These are phyloP conservation scores for Geranomyces michiganensis DNA, from an alignment of 192 early-diverging fungal genomes.

Conservation along the genomic window DNA sequence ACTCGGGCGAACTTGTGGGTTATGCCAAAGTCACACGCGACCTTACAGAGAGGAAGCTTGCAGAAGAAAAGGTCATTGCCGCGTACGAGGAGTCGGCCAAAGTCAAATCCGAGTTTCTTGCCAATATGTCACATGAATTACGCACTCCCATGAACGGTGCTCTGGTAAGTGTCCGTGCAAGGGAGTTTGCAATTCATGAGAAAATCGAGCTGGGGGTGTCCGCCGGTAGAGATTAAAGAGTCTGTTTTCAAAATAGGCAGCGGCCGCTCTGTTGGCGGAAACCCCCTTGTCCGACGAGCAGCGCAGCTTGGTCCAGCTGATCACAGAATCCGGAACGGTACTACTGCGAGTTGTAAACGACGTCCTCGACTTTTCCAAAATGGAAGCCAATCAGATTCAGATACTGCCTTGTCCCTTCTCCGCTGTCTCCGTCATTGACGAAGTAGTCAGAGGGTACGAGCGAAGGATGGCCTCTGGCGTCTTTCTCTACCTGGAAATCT, in stretches of 20 bases:
- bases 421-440: not conserved
- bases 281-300: not conserved
- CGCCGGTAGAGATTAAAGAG: too few relatives aligned
- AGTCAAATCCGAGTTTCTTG: slow-evolving; percentile 51
- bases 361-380: slow-evolving; percentile 19
- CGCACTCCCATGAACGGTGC: slow-evolving; percentile 86
- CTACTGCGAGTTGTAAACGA: slow-evolving; percentile 17
- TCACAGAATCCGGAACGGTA: not conserved
- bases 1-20: not conserved
- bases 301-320: not conserved
- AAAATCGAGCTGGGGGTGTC: too few relatives aligned
- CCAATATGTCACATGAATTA: slow-evolving; percentile 82
- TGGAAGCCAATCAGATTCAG: slow-evolving; percentile 11
- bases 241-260: slow-evolving; percentile 2
- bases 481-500: not conserved
- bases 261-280: not conserved
- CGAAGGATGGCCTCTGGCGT: not conserved
- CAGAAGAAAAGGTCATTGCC: not conserved
- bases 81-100: slow-evolving; percentile 2
- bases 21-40: slow-evolving; percentile 1
- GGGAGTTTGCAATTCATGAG: too few relatives aligned
- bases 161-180: not conserved
- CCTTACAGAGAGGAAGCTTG: not conserved
- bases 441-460: not conserved
- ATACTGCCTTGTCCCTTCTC: slow-evolving; percentile 1